phyloP scores from a whole-genome alignment of 106 monocot genomes.

The Dioscorea dumetorum region DNA sequence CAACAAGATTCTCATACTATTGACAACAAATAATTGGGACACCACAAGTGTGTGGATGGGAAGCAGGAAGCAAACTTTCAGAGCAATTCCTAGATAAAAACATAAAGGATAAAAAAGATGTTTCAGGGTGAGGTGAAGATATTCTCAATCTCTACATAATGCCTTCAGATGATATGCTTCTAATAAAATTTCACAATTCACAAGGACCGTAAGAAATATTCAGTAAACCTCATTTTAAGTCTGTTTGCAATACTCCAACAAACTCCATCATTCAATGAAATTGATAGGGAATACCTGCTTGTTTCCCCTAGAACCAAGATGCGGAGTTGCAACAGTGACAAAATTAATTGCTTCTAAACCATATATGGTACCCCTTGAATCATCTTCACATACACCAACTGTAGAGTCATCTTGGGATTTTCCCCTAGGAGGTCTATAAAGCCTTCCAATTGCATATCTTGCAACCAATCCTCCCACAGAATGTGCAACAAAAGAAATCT shows the following conservation, averaged over 20 bases:
- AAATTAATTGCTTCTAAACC: conserved; percentile 94
- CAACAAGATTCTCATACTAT: too few species aligned
- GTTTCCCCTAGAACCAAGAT: conserved; percentile 96
- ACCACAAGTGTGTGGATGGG: too few species aligned
- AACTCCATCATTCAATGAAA: not conserved
- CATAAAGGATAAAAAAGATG: too few species aligned
- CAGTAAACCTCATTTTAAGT: too few species aligned
- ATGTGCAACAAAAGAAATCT: conserved; percentile 91
- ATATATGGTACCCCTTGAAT: conserved; percentile 52
- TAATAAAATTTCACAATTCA: too few species aligned
- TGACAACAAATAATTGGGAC: too few species aligned
- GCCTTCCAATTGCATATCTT: conserved; percentile 84
- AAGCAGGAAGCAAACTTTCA: too few species aligned
- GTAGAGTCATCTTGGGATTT: conserved; percentile 14
- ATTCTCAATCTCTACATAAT: too few species aligned
- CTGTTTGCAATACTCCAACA: not conserved
- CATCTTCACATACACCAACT: conserved; percentile 8
- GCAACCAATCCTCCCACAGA: conserved; percentile 96
- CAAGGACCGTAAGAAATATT: too few species aligned
- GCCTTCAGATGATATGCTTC: too few species aligned
- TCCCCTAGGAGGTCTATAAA: conserved; percentile 37
- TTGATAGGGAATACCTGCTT: conserved; percentile 54
- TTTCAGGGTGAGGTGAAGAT: too few species aligned
- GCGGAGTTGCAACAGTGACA: conserved; percentile 94
- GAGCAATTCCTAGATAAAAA: too few species aligned